Evolutionary conservation across 139 green algal species (phyloP).

Genomic region (Raphidocelis subcapitata): DNA sequence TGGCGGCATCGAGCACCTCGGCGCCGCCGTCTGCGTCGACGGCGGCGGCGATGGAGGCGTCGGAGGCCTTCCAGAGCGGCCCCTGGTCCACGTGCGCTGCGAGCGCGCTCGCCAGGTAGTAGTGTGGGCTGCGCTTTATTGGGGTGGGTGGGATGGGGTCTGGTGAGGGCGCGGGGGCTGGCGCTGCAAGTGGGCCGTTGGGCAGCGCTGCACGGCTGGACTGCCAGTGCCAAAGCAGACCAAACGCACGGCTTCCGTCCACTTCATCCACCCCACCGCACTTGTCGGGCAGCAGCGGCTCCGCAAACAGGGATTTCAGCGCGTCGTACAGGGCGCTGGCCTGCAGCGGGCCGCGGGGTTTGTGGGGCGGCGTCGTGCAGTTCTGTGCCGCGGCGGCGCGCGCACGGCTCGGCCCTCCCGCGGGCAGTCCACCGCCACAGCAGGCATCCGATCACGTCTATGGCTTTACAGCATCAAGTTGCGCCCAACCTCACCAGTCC

Average conservation of each 20-base stretch:
- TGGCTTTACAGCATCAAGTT: no score
- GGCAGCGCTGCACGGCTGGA: no score
- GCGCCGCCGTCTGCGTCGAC: slow-evolving; percentile 37
- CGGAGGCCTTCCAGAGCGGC: slow-evolving; percentile 23
- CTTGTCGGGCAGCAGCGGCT: slow-evolving; percentile 50
- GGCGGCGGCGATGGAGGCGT: slow-evolving; percentile 2
- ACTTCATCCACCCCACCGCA: background rate
- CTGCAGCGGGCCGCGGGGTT: slow-evolving; percentile 27
- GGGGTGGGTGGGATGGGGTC: no score
- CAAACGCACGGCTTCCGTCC: background rate
- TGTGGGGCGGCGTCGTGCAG: no score
- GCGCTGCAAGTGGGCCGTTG: no score
- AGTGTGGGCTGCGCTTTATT: slow-evolving; percentile 35
- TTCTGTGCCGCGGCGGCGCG: no score
- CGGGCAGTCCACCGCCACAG: no score
- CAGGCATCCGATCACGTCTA: no score
- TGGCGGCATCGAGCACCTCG: slow-evolving; percentile 37
- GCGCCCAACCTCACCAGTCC: no score
- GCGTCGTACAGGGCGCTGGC: slow-evolving; percentile 29
- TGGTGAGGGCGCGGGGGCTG: no score
- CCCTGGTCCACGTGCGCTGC: slow-evolving; percentile 39
- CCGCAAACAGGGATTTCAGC: slow-evolving; percentile 44
- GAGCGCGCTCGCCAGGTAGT: slow-evolving; percentile 47
- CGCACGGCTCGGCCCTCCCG: no score
- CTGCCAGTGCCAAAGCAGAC: no score